Conservation (phyloP, 2,329 filamentous ascomycete genomes). For the Lithohypha guttulata region DNA sequence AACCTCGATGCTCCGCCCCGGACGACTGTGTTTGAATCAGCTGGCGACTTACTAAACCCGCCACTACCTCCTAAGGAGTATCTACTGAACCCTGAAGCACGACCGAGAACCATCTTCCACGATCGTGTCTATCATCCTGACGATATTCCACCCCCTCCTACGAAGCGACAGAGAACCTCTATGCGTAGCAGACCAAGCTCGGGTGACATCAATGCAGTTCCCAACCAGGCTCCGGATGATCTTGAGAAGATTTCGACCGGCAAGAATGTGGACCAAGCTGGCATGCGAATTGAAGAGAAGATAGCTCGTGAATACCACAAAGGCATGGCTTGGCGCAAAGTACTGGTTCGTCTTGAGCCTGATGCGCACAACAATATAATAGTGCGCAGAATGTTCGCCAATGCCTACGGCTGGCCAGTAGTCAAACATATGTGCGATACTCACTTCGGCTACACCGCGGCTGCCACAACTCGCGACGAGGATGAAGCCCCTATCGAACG, state of each 20-base stretch:
- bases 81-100: slow-evolving; percentile 68
- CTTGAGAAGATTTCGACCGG: slow-evolving; percentile 4
- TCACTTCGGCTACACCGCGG: slow-evolving; percentile 71
- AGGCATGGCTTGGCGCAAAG: slow-evolving; percentile 89
- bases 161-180: slow-evolving; percentile 32
- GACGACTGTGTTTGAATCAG: slow-evolving; percentile 91
- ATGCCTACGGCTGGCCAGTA: slow-evolving; percentile 96
- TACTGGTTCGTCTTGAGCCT: slow-evolving; percentile 86
- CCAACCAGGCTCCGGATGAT: slow-evolving; percentile 12
- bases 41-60: slow-evolving; percentile 82
- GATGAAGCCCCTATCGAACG: slow-evolving; percentile 57
- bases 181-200: slow-evolving; percentile 10
- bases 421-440: slow-evolving; percentile 89
- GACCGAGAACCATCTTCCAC: slow-evolving; percentile 87
- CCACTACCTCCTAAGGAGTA: slow-evolving; percentile 73
- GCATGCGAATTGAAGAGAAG: slow-evolving; percentile 90
- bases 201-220: slow-evolving; percentile 15
- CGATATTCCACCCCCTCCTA: slow-evolving; percentile 76
- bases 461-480: slow-evolving; percentile 56
- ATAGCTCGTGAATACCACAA: slow-evolving; percentile 92
- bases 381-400: slow-evolving; percentile 90
- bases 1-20: slow-evolving; percentile 62
- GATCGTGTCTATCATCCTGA: slow-evolving; percentile 88
- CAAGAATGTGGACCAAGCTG: slow-evolving; percentile 36
- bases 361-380: slow-evolving; percentile 99